Evolutionary conservation across 306 rosid species (phyloP), one percentile per base, ranked within the genome.

Genomic region (Abrus precatorius): DNA sequence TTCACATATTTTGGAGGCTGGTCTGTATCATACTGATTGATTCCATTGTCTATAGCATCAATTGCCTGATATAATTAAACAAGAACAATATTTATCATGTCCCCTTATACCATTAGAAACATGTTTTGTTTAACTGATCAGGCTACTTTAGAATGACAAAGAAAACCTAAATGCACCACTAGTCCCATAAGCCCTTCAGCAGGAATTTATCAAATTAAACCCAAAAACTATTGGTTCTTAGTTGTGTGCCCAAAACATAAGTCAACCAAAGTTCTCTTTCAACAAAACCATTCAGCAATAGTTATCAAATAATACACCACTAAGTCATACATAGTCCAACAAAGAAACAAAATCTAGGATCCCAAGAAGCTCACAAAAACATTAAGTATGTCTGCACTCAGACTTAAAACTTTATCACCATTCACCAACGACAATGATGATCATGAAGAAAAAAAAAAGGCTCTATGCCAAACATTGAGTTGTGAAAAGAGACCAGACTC

Each of bases 11-110:
- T 92, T 65, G 99, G 97, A 75, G 97, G 93, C 86, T 92, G 89
- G 72, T 96, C 97, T 0, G 94, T 92, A 82, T 96, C 97, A 28
- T 89, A 96, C 69, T 56, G 94, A 86, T 92, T 93, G 83, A 96
- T 92, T 63, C 99, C 99, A 27, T 96, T 96, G 90, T 96, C 99
- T 75, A 89, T 52, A 59, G 98, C 99, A 90, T 96, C 99, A 84
- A 96, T 92, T 70, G 97, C 99, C 99, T 96, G 88, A 78, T 20
- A 80, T 77, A 67, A 77, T 56, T 30, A 85, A 64, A 77, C 47
- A 68, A 59, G 11, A 87, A 57, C 13, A 63, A 34, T 27, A 40
- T 55, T 75, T 33, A 14, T 71, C 57, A 54, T n/a, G 27, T 41
- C 38, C 34, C 38, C 34, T 28, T 73, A 52, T 9, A 32, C 48